Base-by-base conservation (phyloP, 78 protist genomes). In the Fonticula alba region DNA sequence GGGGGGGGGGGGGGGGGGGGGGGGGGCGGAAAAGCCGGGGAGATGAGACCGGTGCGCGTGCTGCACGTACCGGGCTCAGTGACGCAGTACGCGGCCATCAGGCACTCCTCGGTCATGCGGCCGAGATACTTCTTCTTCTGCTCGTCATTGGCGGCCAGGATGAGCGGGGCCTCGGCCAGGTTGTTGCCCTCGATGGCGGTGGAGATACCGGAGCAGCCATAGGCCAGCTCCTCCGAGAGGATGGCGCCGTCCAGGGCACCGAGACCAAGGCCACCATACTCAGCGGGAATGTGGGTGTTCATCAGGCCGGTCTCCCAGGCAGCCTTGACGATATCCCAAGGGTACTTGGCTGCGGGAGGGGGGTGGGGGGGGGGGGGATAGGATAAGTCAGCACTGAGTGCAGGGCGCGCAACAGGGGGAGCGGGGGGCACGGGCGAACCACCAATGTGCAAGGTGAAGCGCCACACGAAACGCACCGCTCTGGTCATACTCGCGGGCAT, bases 21-120 rank as follows among this genome's bases (percentile, higher is more conserved):
- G n/a, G n/a, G n/a, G n/a, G n/a, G n/a, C n/a, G n/a, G n/a, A n/a
- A n/a, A n/a, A n/a, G n/a, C n/a, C n/a, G n/a, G n/a, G n/a, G n/a
- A n/a, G n/a, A n/a, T n/a, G n/a, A n/a, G n/a, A n/a, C n/a, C n/a
- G n/a, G n/a, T n/a, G n/a, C n/a, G n/a, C n/a, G n/a, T n/a, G n/a
- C n/a, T n/a, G n/a, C n/a, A n/a, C n/a, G n/a, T n/a, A 2, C 52
- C 66, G 43, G 91, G 83, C 52, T 85, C 91, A 4, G 81, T 68
- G 82, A 85, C 75, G 41, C 67, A 65, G 35, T 70, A 55, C 41
- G 76, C 62, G 7, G 61, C 82, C 17, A 75, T 2, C 51, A 36
- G 41, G 31, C 71, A 67, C 46, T 55, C 71, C 57, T 49, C 78
- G 2, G 63, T 60, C 64, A 73, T 7, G 33, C 79, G 55, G 40